Evolutionary conservation across 805 yeast genomes (phyloP), one percentile per base, ranked within the genome.

Genomic region (Saccharomycopsis fermentans): DNA sequence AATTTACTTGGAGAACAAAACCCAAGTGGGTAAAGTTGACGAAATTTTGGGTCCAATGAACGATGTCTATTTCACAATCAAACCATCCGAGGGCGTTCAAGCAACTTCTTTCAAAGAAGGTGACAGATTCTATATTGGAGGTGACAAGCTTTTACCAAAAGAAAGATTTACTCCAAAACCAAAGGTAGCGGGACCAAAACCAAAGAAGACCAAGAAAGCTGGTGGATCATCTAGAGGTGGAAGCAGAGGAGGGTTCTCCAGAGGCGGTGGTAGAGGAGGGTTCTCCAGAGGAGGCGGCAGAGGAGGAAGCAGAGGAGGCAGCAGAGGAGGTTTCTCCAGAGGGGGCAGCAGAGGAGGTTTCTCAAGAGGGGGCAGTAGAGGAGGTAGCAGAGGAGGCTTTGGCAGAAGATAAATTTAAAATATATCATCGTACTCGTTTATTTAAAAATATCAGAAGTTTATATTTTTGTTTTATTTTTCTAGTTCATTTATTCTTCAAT

Each of bases 131-230:
- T 94, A 75, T 77, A 94, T 94, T 74, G 96, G 91, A 60, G 89
- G 95, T 57, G 98, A 94, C 74, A 94, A 94, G 75, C 79, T 94
- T 65, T 82, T 94, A 65, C 99, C 99, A 52, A 76, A 94, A 64
- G 99, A 94, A 68, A 84, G 99, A 77, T 94, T 94, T 77, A 78
- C 94, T 73, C 99, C 99, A 64, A 90, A 92, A 76, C 96, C 99
- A 55, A 89, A 89, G 77, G 85, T 81, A 58, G 81, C 81, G 53
- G 92, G 91, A 47, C 86, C 86, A 70, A 85, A 87, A 65, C 82
- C 86, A 71, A 85, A 78, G 75, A 84, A 82, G 77, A 78, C 84
- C 73, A 77, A 82, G 67, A 76, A 79, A 50, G 77, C 81, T 60
- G 81, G 83, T 61, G 81, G 82, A 52, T 79, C 81, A 40, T 67